Evolutionary conservation across 306 rosid genomes (phyloP).

Genomic region (Geum urbanum): DNA sequence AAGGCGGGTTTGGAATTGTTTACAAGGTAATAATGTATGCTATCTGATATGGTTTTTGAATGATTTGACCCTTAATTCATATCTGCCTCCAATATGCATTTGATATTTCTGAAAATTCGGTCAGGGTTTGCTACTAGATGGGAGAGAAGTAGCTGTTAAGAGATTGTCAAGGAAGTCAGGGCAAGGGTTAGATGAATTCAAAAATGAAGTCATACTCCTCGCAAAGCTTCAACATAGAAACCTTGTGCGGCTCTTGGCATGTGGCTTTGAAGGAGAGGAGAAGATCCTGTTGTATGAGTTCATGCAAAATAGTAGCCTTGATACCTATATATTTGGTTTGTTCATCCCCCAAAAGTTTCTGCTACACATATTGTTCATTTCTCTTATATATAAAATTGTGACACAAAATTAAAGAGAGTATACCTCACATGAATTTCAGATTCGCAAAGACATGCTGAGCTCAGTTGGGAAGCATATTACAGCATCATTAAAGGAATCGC

Average conservation of each 20-base stretch:
- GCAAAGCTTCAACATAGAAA: constrained; percentile 65
- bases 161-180: constrained; percentile 53
- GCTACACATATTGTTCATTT: neutral
- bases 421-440: constrained; percentile 23
- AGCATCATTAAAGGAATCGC: constrained; percentile 44
- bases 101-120: constrained; percentile 8
- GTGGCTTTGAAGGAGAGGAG: constrained; percentile 50
- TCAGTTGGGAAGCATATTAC: constrained; percentile 40
- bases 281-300: constrained; percentile 55
- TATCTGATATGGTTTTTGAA: neutral
- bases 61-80: neutral
- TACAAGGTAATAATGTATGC: constrained; percentile 42
- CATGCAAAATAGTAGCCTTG: constrained; percentile 65
- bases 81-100: neutral
- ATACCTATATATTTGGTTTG: constrained; percentile 51
- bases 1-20: constrained; percentile 66
- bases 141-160: constrained; percentile 56
- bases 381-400: neutral
- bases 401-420: neutral
- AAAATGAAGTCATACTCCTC: constrained; percentile 49
- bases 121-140: constrained; percentile 59
- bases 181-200: constrained; percentile 66
- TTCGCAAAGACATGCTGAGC: constrained; percentile 29
- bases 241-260: constrained; percentile 61
- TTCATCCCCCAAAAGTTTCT: neutral